Evolutionary conservation across 805 yeast genomes (phyloP).

Genomic region (Candida ortonii): DNA sequence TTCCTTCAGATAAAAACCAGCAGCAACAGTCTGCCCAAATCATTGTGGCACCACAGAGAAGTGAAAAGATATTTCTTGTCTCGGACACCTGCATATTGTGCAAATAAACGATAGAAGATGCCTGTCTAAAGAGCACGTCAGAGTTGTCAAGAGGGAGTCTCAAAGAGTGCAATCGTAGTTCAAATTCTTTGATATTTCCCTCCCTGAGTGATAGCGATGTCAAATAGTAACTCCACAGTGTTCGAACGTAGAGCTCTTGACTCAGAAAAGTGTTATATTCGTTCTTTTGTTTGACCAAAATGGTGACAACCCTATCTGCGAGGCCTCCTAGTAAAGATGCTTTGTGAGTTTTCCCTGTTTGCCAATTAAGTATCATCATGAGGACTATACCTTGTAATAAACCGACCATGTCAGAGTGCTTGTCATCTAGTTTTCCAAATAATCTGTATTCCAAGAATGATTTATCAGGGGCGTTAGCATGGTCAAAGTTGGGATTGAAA

Average conservation of each 20-base stretch:
- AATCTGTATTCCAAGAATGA: slow-evolving; percentile 7
- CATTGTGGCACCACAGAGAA: slow-evolving; percentile 14
- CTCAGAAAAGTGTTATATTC: slow-evolving; percentile 4
- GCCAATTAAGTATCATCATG: slow-evolving; percentile 15
- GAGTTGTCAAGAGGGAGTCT: slow-evolving; percentile 14
- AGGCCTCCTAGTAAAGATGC: slow-evolving; percentile 18
- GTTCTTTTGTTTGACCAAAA: slow-evolving; percentile 9
- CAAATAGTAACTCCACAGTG: slow-evolving; percentile 18
- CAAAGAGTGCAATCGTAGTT: slow-evolving; percentile 6
- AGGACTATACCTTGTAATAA: slow-evolving; percentile 15
- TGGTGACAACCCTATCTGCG: slow-evolving; percentile 12
- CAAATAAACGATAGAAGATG: slow-evolving; percentile 3
- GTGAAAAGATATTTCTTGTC: slow-evolving; percentile 12
- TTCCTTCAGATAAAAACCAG: slow-evolving; percentile 14
- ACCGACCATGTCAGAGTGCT: slow-evolving; percentile 8
- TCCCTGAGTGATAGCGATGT: slow-evolving; percentile 16
- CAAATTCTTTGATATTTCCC: slow-evolving; percentile 9
- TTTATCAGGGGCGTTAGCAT: neutral
- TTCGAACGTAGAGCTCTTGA: slow-evolving; percentile 14
- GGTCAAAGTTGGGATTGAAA: neutral
- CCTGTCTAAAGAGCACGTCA: slow-evolving; percentile 14
- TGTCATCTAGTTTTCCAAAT: slow-evolving; percentile 7
- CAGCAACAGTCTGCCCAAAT: slow-evolving; percentile 18
- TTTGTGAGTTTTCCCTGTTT: slow-evolving; percentile 16
- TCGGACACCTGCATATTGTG: slow-evolving; percentile 4